Conservation (phyloP, 371 early-diverging fungal genomes). For the Mortierella sp. region DNA sequence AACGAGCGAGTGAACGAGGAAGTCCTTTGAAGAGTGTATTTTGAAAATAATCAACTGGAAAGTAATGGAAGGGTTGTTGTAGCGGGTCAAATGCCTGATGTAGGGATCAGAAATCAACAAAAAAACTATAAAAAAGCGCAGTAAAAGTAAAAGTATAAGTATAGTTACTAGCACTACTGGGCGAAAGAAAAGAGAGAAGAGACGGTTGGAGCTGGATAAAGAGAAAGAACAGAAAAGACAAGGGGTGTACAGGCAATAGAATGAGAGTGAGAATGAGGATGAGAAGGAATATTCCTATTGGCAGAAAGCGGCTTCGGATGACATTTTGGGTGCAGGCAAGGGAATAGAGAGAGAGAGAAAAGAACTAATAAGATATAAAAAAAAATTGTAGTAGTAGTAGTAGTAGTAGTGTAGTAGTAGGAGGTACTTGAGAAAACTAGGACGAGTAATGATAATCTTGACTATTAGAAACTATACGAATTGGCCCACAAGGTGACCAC, state of each 20-base stretch:
- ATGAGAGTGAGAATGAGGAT: not conserved
- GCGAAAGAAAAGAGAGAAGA: not conserved
- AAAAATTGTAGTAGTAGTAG: not conserved
- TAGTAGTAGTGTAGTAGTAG: not conserved
- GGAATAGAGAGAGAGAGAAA: not conserved
- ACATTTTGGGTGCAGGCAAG: slow-evolving; percentile 28
- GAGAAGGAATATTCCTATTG: slow-evolving; percentile 28
- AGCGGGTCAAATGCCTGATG: not conserved
- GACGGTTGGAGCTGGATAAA: not conserved
- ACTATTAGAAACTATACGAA: too few species aligned
- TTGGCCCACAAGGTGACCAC: too few species aligned
- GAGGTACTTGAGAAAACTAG: not conserved
- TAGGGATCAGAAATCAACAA: slow-evolving; percentile 7
- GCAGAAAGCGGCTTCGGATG: slow-evolving; percentile 24
- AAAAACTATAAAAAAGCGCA: slow-evolving; percentile 14
- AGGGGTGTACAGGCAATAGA: slow-evolving; percentile 5
- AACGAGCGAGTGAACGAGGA: slow-evolving; percentile 12
- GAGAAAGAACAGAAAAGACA: not conserved
- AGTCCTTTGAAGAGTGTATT: slow-evolving; percentile 12
- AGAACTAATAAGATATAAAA: slow-evolving; percentile 7
- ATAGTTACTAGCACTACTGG: too few species aligned
- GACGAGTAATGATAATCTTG: too few species aligned
- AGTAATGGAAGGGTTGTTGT: not conserved
- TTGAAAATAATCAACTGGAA: slow-evolving; percentile 7
- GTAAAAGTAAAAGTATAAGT: slow-evolving; percentile 6